Evolutionary conservation across 2,329 filamentous ascomycete genomes (phyloP), one percentile per base, ranked within the genome.

Genomic region (Dothideomycetes sp.): DNA sequence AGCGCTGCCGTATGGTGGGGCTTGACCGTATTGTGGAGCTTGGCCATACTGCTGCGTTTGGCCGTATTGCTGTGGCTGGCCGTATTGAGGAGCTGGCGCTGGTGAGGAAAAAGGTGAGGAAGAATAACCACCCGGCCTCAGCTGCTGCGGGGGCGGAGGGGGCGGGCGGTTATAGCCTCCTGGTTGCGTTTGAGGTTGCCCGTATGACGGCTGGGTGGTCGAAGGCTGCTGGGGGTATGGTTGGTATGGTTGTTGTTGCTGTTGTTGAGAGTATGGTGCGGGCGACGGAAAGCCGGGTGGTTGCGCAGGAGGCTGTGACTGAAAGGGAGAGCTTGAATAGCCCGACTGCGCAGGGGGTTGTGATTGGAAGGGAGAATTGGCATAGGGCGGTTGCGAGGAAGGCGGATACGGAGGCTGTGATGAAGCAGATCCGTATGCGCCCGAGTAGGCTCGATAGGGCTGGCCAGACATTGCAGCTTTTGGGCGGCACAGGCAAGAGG

Each of bases 361-460:
- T 32, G 49, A 49, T 30, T 48, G 47, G 38, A 45, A 40, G 29
- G 41, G 43, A 38, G 43, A 42, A 49, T 49, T 35, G 42, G 48
- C 27, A 48, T 46, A 40, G 36, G 60, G 47, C 40, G 59, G 55
- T 42, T 62, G 63, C 31, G 63, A 56, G 41, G 64, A 64, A 35
- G 63, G 59, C 39, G 66, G 65, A 43, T 63, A 60, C 32, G 61
- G 59, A 31, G 57, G 54, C 30, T 58, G 54, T 37, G 52, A 54
- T 42, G 60, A 33, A 31, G 30, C 33, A 35, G 42, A 37, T 38
- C 40, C 36, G 30, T 37, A 42, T 59, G 58, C 29, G 59, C 42
- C 45, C 36, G 44, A 40, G 35, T 45, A 45, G 27, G 41, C 12
- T 40, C 34, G 38, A 27, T 42, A 38, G 14, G 33, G 33, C 9